Base-by-base conservation (phyloP, 768 basidiomycete genomes). In the Amanita thiersii region DNA sequence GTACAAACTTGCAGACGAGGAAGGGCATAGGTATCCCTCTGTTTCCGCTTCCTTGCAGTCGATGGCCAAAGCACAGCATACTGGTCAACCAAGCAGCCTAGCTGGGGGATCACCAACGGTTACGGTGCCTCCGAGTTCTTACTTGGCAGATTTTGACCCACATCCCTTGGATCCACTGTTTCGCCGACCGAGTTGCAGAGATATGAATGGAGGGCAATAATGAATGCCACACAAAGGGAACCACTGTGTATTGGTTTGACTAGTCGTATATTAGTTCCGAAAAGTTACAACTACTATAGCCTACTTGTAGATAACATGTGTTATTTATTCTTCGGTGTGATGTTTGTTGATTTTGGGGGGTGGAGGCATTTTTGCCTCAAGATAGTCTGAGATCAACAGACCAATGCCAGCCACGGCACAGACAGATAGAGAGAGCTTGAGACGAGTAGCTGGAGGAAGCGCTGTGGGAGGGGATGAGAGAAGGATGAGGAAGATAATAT, bases 381-480 rank as follows among this genome's bases (percentile, higher is more conserved):
- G 55, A 39, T 68, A 66, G 50, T 77, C 65, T 28, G 79, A 77
- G 30, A 70, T 48, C 26, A 63, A 49, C 19, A 79, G 50, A 12
- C 79, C 79, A 15, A 56, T 56, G 6, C 56, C 61, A 8, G 69
- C 77, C 19, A 77, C 53, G 3, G 63, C 53, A 46, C 70, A 76
- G 35, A 72, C 54, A 4, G 59, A 68, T 44, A 77, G 58, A 3
- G 75, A 75, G 34, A 79, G 50, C 39, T 62, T 59, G 20, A 77
- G 62, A 25, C 79, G 73, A 29, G 74, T 75, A 20, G 63, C 58
- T 19, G 77, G 58, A 8, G 79, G 73, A 23, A 81, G 64, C 30
- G 68, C 79, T 80, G 52, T 23, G 17, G 21, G 35, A 6, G 10
- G 30, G 38, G 35, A 7, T 17, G 14, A 11, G 24, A 43, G 23